Conservation (phyloP, 306 rosid genomes). For the Casuarina equisetifolia region DNA sequence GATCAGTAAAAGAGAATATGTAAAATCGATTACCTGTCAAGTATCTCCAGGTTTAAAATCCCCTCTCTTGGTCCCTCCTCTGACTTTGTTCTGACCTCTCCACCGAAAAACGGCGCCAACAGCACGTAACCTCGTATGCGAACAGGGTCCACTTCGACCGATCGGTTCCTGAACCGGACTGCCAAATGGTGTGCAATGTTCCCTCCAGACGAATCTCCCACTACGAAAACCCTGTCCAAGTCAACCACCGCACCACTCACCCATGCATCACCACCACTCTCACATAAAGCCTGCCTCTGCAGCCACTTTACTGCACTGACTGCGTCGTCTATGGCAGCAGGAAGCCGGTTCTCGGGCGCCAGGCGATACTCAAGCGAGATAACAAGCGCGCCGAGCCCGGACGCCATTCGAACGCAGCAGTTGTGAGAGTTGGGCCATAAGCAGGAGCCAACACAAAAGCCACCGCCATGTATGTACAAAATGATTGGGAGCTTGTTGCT, state of each 20-base stretch:
- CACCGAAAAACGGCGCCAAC: conserved; percentile 92
- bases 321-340: conserved; percentile 78
- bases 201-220: conserved; percentile 95
- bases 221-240: conserved; percentile 56
- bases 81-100: conserved; percentile 69
- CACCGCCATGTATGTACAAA: conserved; percentile 79
- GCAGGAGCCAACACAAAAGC: conserved; percentile 84
- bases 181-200: conserved; percentile 88
- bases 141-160: conserved; percentile 37
- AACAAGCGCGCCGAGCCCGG: conserved; percentile 48
- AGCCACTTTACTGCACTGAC: conserved; percentile 70
- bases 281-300: conserved; percentile 38
- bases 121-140: conserved; percentile 62
- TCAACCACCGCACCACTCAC: conserved; percentile 39
- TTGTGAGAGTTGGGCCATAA: conserved; percentile 81
- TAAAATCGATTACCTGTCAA: conserved; percentile 60
- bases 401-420: conserved; percentile 66
- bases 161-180: conserved; percentile 46
- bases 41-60: conserved; percentile 52
- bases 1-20: background rate
- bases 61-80: conserved; percentile 72
- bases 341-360: conserved; percentile 80
- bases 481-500: conserved; percentile 43
- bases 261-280: conserved; percentile 55
- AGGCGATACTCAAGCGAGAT: conserved; percentile 72